These are phyloP conservation scores for Limnanthes douglasii DNA, from an alignment of 345 rosid genomes.

Conservation along the genomic window DNA sequence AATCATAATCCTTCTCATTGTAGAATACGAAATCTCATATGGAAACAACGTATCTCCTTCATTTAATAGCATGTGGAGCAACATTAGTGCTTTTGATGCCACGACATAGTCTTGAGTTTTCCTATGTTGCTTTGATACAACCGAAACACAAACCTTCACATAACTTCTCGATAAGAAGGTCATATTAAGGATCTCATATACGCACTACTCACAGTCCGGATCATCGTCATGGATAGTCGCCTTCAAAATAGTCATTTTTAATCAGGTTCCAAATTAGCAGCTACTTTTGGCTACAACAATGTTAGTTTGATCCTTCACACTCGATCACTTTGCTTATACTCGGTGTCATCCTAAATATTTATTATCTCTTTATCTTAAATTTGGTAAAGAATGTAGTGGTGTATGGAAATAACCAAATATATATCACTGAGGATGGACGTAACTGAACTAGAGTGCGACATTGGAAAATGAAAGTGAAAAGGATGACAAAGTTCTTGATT, in stretches of 20 bases:
- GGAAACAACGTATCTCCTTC: constrained; percentile 60
- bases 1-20: constrained; percentile 62
- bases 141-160: constrained; percentile 51
- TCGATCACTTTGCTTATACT: constrained; percentile 78
- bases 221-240: constrained; percentile 95
- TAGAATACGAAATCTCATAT: constrained; percentile 64
- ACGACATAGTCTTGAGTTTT: constrained; percentile 90
- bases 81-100: constrained; percentile 63
- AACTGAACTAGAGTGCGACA: neutral
- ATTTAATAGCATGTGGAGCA: constrained; percentile 50
- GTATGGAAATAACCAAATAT: constrained; percentile 7
- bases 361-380: constrained; percentile 7
- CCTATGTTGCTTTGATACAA: constrained; percentile 55
- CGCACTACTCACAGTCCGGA: constrained; percentile 60
- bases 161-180: constrained; percentile 73
- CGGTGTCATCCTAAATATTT: constrained; percentile 35
- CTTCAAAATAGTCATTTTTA: constrained; percentile 80
- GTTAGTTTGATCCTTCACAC: constrained; percentile 65
- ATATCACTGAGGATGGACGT: no score
- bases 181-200: constrained; percentile 62
- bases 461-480: no score
- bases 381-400: constrained; percentile 3
- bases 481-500: no score
- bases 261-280: constrained; percentile 76
- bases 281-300: constrained; percentile 63